Evolutionary conservation across 139 green algal genomes (phyloP).

Genomic region (Tetradesmus lagerheimii): DNA sequence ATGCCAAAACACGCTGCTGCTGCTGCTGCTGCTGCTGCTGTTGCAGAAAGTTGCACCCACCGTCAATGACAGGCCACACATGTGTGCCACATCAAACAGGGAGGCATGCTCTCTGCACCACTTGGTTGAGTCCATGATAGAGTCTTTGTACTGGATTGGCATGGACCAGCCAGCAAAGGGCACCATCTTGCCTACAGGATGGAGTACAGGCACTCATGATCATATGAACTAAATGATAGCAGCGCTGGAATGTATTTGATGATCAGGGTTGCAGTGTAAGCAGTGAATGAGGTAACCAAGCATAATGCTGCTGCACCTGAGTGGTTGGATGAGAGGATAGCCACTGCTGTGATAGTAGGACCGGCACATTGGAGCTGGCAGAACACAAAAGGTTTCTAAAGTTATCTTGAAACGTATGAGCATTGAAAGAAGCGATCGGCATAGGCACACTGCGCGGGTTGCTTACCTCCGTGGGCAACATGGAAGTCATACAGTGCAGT

Average conservation of each 20-base stretch:
- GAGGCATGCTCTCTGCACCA: slow-evolving; percentile 89
- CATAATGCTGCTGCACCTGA: not conserved
- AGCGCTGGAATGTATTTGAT: too few relatives aligned
- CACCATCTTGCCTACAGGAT: slow-evolving; percentile 93
- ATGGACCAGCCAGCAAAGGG: slow-evolving; percentile 98
- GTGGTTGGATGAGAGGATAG: not conserved
- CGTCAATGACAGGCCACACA: slow-evolving; percentile 96
- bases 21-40: not conserved
- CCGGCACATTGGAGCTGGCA: not conserved
- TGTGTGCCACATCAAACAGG: slow-evolving; percentile 99
- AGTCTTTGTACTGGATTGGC: slow-evolving; percentile 99
- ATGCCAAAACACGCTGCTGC: not conserved
- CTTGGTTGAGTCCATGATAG: slow-evolving; percentile 95
- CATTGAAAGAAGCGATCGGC: not conserved
- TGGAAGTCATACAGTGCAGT: slow-evolving; percentile 91
- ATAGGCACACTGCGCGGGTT: not conserved
- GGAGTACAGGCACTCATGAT: not conserved
- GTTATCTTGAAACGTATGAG: not conserved
- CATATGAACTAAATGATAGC: too few relatives aligned
- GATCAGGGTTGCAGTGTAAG: too few relatives aligned
- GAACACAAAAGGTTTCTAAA: too few relatives aligned
- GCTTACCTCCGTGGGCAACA: slow-evolving; percentile 80
- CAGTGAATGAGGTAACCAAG: too few relatives aligned
- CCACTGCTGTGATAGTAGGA: not conserved
- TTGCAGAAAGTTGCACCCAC: slow-evolving; percentile 48